Evolutionary conservation across 2,329 filamentous ascomycete genomes (phyloP), one percentile per base, ranked within the genome.

Genomic region (Lecanicillium sp.): DNA sequence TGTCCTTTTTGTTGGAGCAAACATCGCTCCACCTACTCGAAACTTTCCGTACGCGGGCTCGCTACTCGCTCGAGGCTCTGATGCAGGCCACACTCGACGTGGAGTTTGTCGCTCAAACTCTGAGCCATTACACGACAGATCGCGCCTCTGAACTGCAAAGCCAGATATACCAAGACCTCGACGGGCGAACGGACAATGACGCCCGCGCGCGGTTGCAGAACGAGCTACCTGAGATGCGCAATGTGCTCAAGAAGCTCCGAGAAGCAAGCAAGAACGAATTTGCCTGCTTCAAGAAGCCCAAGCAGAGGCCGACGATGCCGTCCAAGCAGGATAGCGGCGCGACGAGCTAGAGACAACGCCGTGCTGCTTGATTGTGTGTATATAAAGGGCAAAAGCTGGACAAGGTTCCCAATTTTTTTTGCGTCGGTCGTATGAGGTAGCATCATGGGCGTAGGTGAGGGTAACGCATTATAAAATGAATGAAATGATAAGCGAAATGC

Each of bases 11-110:
- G 22, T 79, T 97, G 29, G 88, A 95, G 56, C 79, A 88, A 53
- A 75, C 84, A 10, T 90, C 84, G 10, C 66, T 74, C 5, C 81
- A 88, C 44, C 79, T 97, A n/a, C 79, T 96, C 13, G 75, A 82
- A 19, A 81, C 87, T 0, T 95, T 97, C 69, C 68, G 65, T 69
- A 74, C 58, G 27, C 79, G 82, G 6, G 60, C 70, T 4, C 69
- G 69, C 15, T 97, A 92, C 62, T 74, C 79, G 2, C 78, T 98
- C 1, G 71, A 83, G 5, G 82, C 85, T 6, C 75, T 98, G 36
- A 94, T 97, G 81, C 94, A 98, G 63, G 94, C 94, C 2, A 98
- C 92, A 0, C 77, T 98, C 1, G 92, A 98, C 55, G 89, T 96
- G 2, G 92, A 98, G 61, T 97, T 98, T 56, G 81, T 97, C 41